Evolutionary conservation across 164 flowering plant species (phyloP).

Genomic region (Macadamia integrifolia): DNA sequence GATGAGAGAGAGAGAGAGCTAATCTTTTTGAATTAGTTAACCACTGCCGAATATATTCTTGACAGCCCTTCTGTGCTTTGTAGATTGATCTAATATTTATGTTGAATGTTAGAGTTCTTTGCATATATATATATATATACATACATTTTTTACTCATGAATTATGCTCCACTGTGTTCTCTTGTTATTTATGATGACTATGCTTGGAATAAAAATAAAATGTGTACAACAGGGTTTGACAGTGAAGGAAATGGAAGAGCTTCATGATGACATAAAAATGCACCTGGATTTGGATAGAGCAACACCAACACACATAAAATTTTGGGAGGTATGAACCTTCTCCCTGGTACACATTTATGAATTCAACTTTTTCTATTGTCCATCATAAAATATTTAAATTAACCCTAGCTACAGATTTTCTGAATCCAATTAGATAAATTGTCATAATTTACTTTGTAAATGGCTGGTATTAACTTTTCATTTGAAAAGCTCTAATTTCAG

Average conservation of each 20-base stretch:
- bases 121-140: neutral
- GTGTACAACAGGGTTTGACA: conserved; percentile 67
- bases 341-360: neutral
- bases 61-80: neutral
- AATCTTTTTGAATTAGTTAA: no score
- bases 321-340: conserved; percentile 68
- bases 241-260: conserved; percentile 97
- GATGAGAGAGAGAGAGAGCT: no score
- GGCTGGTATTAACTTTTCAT: no score
- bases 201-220: neutral
- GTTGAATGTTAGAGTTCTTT: neutral
- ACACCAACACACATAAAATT: conserved; percentile 74
- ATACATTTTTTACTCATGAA: neutral
- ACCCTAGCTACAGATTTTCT: no score
- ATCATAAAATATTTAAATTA: no score
- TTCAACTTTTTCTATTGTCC: no score
- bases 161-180: neutral
- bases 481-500: no score
- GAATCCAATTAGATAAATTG: no score
- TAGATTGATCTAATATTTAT: no score
- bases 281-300: conserved; percentile 74
- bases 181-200: neutral
- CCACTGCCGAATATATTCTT: no score
- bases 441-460: no score
- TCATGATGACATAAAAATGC: conserved; percentile 90